Evolutionary conservation across 2,329 filamentous ascomycete species (phyloP), one percentile per base, ranked within the genome.

Genomic region (Aspergillus sp.): DNA sequence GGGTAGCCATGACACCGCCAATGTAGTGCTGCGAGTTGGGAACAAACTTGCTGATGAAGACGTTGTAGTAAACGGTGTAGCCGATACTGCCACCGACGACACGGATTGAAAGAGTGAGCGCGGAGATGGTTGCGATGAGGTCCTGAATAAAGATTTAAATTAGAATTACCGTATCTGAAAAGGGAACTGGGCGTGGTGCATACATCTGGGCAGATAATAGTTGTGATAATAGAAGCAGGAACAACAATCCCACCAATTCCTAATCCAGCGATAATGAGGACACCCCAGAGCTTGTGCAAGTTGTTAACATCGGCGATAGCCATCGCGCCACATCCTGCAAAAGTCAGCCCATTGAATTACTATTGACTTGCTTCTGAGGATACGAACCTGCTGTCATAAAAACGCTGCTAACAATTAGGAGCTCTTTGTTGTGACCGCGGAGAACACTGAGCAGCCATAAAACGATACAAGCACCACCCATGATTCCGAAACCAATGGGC

Each of bases 221-320:
- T 86, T 6, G 85, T 84, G 57, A 90, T 87, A 63, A 89, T 87
- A 1, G 84, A 86, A 1, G 84, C 83, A 0, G 87, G 87, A 5
- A 90, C 84, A 15, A 89, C 83, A 51, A 90, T 86, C 1, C 85
- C 87, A 6, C 87, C 87, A 4, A 89, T 84, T 6, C 87, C 87
- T 2, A 89, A 70, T 4, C 84, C 83, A 2, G 86, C 85, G 4
- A 89, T 67, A 14, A 84, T 74, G n/a, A 89, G 76, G 24, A 88
- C 73, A 14, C 78, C 81, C 75, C 83, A 87, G 15, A 86, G 72
- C 17, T 76, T 72, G 58, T 77, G 63, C 52, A 86, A 75, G 64
- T 86, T 87, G 69, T 85, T 76, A 4, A 75, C 69, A 2, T 72
- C 73, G 0, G 80, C 81, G 21, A 80, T 72, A 1, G 83, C 75